A percentile compares a stretch with the other conserved stretches of the same genome.
Evolutionary conservation across 192 early-diverging fungal species (phyloP).

Genomic region (Gryganskiella cystojenkinii): DNA sequence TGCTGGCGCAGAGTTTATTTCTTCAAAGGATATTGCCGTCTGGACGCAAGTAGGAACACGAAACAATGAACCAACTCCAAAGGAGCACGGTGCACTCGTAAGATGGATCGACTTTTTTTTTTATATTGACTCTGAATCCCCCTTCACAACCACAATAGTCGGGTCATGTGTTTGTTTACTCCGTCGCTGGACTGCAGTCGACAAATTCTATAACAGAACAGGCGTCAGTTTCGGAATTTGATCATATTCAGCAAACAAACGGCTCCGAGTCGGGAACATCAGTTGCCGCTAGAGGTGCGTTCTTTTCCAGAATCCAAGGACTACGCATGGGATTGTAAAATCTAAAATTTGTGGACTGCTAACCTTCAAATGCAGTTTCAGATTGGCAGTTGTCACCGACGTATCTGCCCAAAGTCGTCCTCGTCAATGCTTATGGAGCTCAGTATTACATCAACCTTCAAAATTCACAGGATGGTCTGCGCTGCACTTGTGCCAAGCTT

Average conservation of each 20-base stretch:
- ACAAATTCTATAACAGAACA: too few relatives aligned
- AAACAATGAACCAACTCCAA: background rate
- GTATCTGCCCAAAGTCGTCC: slow-evolving; percentile 12
- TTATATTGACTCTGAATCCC: background rate
- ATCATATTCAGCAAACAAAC: too few relatives aligned
- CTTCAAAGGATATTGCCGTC: slow-evolving; percentile 31
- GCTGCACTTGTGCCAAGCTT: slow-evolving; percentile 11
- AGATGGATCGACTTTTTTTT: too few relatives aligned
- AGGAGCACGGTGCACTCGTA: background rate
- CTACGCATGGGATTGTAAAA: too few relatives aligned
- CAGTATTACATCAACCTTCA: slow-evolving; percentile 17
- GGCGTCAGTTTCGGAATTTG: background rate
- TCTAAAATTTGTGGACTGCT: too few relatives aligned
- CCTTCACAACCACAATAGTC: slow-evolving; percentile 1
- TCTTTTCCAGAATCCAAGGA: too few relatives aligned
- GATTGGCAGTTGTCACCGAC: slow-evolving; percentile 6
- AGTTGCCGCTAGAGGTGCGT: too few relatives aligned
- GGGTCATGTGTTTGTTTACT: slow-evolving; percentile 24
- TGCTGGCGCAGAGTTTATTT: slow-evolving; percentile 53
- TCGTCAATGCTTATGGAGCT: background rate
- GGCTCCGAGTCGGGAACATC: too few relatives aligned
- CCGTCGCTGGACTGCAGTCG: slow-evolving; percentile 8
- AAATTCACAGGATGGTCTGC: slow-evolving; percentile 2
- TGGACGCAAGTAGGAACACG: slow-evolving; percentile 59
- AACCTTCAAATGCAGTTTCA: too few relatives aligned